Percentiles rank a stretch among this genome's conserved stretches.
Conservation (phyloP, 176 grass and related monocot species). For the Zoysia pacifica region DNA sequence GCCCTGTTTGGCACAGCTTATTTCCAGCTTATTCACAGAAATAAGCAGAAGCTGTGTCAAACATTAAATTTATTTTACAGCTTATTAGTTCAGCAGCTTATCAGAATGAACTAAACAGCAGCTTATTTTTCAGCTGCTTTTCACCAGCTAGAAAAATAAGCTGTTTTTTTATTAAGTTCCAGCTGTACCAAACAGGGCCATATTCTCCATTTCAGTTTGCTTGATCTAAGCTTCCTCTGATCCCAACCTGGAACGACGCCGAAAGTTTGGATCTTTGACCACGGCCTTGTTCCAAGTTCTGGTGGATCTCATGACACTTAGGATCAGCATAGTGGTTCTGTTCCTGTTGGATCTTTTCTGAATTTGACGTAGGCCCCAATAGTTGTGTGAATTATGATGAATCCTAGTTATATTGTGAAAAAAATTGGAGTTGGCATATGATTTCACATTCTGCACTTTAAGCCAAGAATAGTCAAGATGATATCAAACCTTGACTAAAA, state of each 20-base stretch:
- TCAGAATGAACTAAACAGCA: no score
- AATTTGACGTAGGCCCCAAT: neutral
- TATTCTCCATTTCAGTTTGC: neutral
- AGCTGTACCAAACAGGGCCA: no score
- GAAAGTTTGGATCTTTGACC: constrained; percentile 29
- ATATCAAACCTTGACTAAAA: no score
- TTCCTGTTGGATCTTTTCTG: constrained; percentile 7
- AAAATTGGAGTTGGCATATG: neutral
- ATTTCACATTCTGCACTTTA: neutral
- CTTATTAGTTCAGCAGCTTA: no score
- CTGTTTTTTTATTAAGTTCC: no score
- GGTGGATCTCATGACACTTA: constrained; percentile 20
- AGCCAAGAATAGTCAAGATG: no score
- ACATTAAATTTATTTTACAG: no score
- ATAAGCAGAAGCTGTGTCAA: no score
- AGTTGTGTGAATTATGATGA: constrained; percentile 1
- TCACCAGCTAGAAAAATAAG: no score
- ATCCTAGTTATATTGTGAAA: neutral
- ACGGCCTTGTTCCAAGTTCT: neutral
- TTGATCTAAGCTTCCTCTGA: neutral
- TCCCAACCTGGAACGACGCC: neutral
- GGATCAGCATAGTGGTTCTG: neutral
- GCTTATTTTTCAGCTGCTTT: no score
- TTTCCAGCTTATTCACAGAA: no score
- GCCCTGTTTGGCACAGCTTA: no score